A percentile compares a stretch with the other conserved stretches of the same genome.
These are phyloP conservation scores for Colletotrichum salicis DNA, from an alignment of 2,329 filamentous ascomycete species.

Conservation along the genomic window DNA sequence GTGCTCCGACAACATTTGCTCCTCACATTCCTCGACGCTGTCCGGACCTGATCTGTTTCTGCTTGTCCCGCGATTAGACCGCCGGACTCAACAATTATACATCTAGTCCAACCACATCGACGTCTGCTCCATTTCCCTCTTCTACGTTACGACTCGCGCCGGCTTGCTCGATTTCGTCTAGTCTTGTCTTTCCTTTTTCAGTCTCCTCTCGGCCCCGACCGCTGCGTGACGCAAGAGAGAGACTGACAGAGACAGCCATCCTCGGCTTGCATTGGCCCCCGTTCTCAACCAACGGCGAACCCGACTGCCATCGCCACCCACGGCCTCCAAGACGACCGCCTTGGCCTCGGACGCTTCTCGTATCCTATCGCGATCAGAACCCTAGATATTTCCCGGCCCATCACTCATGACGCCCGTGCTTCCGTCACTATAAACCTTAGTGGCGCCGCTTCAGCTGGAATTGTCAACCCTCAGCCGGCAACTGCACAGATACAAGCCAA, in stretches of 20 bases:
- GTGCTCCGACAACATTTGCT: slow-evolving; percentile 16
- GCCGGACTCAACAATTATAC: slow-evolving; percentile 14
- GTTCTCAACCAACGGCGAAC: slow-evolving; percentile 27
- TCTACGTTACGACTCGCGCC: not conserved
- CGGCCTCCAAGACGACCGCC: slow-evolving; percentile 27
- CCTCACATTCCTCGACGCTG: slow-evolving; percentile 27
- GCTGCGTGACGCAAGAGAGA: not conserved
- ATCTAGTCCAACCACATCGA: not conserved
- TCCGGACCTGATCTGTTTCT: slow-evolving; percentile 31
- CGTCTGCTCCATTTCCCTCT: slow-evolving; percentile 6
- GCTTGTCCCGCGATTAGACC: slow-evolving; percentile 27
- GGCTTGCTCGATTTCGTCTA: slow-evolving; percentile 6
- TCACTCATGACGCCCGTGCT: slow-evolving; percentile 34
- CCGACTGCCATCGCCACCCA: slow-evolving; percentile 26
- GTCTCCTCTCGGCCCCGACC: not conserved
- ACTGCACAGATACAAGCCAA: slow-evolving; percentile 25
- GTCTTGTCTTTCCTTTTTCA: slow-evolving; percentile 21
- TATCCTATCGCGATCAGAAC: slow-evolving; percentile 24
- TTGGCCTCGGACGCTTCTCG: slow-evolving; percentile 27
- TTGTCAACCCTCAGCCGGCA: slow-evolving; percentile 20
- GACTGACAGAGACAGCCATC: slow-evolving; percentile 9
- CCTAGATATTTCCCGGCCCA: not conserved
- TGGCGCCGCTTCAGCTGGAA: slow-evolving; percentile 29
- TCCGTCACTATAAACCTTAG: slow-evolving; percentile 31
- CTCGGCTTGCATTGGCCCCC: slow-evolving; percentile 13